phyloP scores from a whole-genome alignment of 805 yeast species.

The Schizosaccharomyces osmophilus region DNA sequence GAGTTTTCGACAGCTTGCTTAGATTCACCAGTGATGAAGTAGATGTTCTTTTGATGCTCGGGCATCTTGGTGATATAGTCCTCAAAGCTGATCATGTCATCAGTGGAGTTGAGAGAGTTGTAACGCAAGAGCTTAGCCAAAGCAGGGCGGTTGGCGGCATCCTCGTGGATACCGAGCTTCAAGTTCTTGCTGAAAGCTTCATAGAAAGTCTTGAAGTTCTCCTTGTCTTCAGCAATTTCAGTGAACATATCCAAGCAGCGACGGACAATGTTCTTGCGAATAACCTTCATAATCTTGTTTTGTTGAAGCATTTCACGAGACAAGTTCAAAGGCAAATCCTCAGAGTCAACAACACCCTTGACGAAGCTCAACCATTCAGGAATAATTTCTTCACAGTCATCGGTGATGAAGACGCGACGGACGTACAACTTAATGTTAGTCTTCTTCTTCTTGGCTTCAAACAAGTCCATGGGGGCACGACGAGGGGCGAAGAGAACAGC shows the following conservation, averaged over 20 bases:
- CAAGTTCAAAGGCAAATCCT: constrained; percentile 96
- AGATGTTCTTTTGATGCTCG: constrained; percentile 97
- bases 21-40: constrained; percentile 97
- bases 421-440: constrained; percentile 95
- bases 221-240: constrained; percentile 97
- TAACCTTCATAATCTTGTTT: constrained; percentile 97
- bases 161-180: constrained; percentile 98
- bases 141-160: constrained; percentile 86
- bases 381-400: constrained; percentile 95
- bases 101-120: constrained; percentile 86
- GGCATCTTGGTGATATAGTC: constrained; percentile 99
- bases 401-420: constrained; percentile 97
- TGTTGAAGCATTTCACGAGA: constrained; percentile 99
- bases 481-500: constrained; percentile 93
- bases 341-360: constrained; percentile 98
- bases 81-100: constrained; percentile 78
- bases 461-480: constrained; percentile 97
- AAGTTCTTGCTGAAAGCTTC: constrained; percentile 92
- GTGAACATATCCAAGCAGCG: constrained; percentile 94
- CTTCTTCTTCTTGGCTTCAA: constrained; percentile 97
- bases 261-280: constrained; percentile 97
- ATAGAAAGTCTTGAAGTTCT: constrained; percentile 96
- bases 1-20: constrained; percentile 94
- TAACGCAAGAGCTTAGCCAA: constrained; percentile 89
- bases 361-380: constrained; percentile 97